Base-by-base conservation (phyloP, 805 yeast genomes). In the Zygotorulaspora danielsina region DNA sequence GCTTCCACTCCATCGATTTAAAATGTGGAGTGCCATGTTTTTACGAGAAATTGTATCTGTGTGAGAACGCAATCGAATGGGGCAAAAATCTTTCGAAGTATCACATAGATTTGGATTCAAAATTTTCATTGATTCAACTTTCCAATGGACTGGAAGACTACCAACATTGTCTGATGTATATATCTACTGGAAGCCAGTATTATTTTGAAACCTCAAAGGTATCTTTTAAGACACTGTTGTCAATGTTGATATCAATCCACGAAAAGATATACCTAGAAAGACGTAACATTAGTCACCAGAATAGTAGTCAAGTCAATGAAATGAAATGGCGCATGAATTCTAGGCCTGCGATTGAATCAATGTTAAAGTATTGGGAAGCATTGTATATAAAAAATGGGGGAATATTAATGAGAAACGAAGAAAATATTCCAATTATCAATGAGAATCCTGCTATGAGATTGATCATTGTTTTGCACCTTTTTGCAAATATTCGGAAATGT, bases 331-430 rank as follows among this genome's bases (percentile, higher is more conserved):
- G 84, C 56, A 65, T 79, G 64, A 73, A 73, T 41, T 69, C 74
- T 6, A 69, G 81, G 45, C 85, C 85, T 2, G 63, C 67, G 5
- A 69, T 84, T 38, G 79, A 76, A 46, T 61, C 72, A 9, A 58
- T 82, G 49, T 55, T 84, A 16, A 76, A 75, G 48, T 66, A 78
- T 19, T 84, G 90, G 90, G 93, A 84, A 59, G 66, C 70, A 12
- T 57, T 75, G 19, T 84, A 73, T 53, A 61, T 78, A 28, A 68
- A 70, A 46, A 80, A 76, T 50, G 84, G 82, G 7, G 93, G 93
- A 4, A 66, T 74, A 2, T 59, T 80, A 18, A 69, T 71, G 15
- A 71, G 81, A 19, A 73, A 73, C 46, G 74, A 74, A 19, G 48
- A 46, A 5, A 54, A 59, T 24, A 47, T 65, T 10, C 57, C 63